Evolutionary conservation across 495 filamentous ascomycete species (phyloP).

Genomic region (Penicillium ochrochloron): DNA sequence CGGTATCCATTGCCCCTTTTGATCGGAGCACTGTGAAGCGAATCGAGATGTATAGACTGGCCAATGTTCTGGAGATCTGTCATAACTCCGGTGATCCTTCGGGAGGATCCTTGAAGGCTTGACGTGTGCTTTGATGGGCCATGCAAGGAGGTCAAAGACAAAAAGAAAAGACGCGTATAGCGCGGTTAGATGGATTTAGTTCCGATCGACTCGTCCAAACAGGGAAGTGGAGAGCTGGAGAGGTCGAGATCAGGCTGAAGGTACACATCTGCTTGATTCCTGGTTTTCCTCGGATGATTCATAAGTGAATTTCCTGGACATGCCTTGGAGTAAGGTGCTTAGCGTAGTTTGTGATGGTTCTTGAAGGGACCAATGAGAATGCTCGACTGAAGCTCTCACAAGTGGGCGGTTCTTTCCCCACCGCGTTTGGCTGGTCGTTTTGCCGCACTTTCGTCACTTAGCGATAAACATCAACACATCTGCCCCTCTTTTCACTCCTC

Average conservation of each 20-base stretch:
- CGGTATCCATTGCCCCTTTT: conserved; percentile 16
- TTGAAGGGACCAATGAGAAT: neutral
- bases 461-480: conserved; percentile 11
- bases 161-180: conserved; percentile 28
- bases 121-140: conserved; percentile 9
- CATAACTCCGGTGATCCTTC: conserved; percentile 14
- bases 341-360: neutral
- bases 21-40: neutral
- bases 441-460: conserved; percentile 11
- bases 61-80: conserved; percentile 20
- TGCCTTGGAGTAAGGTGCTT: neutral
- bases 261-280: neutral
- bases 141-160: conserved; percentile 24
- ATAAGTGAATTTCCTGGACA: neutral
- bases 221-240: neutral
- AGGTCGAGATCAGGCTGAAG: neutral
- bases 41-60: neutral
- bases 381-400: neutral
- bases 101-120: conserved; percentile 16
- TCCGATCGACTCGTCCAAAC: neutral
- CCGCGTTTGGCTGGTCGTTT: neutral
- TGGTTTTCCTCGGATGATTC: neutral
- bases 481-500: neutral
- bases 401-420: conserved; percentile 1
- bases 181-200: conserved; percentile 24